Evolutionary conservation across 345 rosid species (phyloP).

Genomic region (Turnera subulata): DNA sequence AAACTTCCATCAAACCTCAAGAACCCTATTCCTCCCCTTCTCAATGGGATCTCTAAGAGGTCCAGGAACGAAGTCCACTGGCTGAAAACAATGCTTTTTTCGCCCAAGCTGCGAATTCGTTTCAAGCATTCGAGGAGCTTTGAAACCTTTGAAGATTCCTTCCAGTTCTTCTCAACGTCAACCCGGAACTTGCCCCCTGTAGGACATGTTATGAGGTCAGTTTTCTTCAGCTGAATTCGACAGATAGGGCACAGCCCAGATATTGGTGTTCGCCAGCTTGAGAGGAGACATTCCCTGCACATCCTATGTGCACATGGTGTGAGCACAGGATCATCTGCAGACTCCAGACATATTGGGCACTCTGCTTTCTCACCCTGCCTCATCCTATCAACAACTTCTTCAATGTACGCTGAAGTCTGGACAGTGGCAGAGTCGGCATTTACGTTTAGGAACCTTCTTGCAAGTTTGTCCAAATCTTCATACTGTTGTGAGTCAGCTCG

Average conservation of each 20-base stretch:
- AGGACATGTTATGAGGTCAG: constrained; percentile 54
- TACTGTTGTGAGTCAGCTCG: constrained; percentile 49
- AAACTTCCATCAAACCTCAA: constrained; percentile 56
- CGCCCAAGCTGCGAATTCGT: constrained; percentile 27
- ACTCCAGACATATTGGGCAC: constrained; percentile 65
- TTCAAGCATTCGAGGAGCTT: constrained; percentile 53
- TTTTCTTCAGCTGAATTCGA: constrained; percentile 38
- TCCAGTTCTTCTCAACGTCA: constrained; percentile 58
- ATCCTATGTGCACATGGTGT: constrained; percentile 69
- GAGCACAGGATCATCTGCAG: constrained; percentile 65
- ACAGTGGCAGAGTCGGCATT: constrained; percentile 22
- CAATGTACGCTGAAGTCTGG: constrained; percentile 42
- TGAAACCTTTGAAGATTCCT: constrained; percentile 57
- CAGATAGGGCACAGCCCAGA: constrained; percentile 57
- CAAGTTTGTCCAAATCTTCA: constrained; percentile 52
- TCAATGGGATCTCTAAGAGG: constrained; percentile 54
- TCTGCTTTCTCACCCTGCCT: constrained; percentile 43
- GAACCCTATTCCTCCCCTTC: constrained; percentile 39
- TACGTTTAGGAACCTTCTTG: constrained; percentile 52
- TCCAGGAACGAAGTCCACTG: constrained; percentile 72
- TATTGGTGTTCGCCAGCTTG: constrained; percentile 46
- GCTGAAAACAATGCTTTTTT: constrained; percentile 67
- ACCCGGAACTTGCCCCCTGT: constrained; percentile 46
- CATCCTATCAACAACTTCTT: constrained; percentile 54
- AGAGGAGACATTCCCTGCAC: constrained; percentile 65